These are phyloP conservation scores for Raffaelea ambrosiae DNA, from an alignment of 2,329 filamentous ascomycete species.

Conservation along the genomic window DNA sequence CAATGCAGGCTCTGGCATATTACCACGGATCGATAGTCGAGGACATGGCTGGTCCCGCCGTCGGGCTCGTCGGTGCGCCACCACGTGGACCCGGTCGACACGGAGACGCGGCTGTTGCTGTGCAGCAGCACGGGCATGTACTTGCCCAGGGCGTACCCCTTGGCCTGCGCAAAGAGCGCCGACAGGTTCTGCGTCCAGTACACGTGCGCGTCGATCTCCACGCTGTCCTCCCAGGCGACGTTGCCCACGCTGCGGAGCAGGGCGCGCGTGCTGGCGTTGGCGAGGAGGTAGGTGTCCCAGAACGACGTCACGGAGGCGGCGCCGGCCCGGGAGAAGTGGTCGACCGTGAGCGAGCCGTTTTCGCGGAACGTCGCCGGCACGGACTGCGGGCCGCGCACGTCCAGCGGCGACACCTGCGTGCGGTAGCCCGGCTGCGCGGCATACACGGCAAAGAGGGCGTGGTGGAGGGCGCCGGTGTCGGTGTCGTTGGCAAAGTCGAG, in stretches of 20 bases:
- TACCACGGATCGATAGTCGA: too few relatives aligned
- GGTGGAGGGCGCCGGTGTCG: background rate
- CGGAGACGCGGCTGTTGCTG: background rate
- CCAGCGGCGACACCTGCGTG: constrained; percentile 3
- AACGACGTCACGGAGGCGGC: constrained; percentile 25
- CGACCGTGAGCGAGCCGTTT: constrained; percentile 15
- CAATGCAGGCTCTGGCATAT: too few relatives aligned
- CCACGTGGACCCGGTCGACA: background rate
- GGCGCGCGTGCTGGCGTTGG: constrained; percentile 17
- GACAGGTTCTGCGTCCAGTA: constrained; percentile 27
- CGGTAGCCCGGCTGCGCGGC: constrained; percentile 13
- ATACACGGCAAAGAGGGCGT: constrained; percentile 6
- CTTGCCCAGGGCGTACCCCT: constrained; percentile 23
- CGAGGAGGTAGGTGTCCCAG: constrained; percentile 30
- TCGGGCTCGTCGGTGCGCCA: constrained; percentile 8
- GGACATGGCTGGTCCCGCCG: too few relatives aligned
- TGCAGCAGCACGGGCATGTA: constrained; percentile 24
- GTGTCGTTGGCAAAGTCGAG: background rate
- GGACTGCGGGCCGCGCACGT: constrained; percentile 2
- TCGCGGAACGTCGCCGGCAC: constrained; percentile 5
- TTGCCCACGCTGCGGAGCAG: constrained; percentile 24
- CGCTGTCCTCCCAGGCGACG: constrained; percentile 25
- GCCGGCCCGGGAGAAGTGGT: constrained; percentile 27
- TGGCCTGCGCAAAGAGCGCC: constrained; percentile 18
- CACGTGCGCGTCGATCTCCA: constrained; percentile 22